phyloP scores from a whole-genome alignment of 2,329 filamentous ascomycete species.

The Teratosphaeria nubilosa region DNA sequence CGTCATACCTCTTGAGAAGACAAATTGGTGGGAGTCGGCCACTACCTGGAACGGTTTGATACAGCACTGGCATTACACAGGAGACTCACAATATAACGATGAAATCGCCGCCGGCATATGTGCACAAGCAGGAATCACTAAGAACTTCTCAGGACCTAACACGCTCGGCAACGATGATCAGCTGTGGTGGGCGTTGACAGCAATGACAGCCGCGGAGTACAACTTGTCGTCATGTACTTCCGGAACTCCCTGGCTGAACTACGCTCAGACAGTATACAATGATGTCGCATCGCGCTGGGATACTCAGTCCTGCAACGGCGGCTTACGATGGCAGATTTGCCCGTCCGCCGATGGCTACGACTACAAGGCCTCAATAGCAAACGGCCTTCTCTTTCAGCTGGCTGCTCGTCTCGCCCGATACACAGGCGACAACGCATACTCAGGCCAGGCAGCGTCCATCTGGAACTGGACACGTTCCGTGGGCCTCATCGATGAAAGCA shows the following conservation, averaged over 20 bases:
- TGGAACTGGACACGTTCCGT: slow-evolving; percentile 37
- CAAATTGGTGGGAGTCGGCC: slow-evolving; percentile 43
- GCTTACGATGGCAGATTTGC: slow-evolving; percentile 27
- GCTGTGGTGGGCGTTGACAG: slow-evolving; percentile 46
- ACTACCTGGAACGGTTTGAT: slow-evolving; percentile 58
- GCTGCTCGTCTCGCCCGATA: slow-evolving; percentile 25
- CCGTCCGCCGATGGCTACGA: slow-evolving; percentile 31
- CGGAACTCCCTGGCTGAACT: slow-evolving; percentile 32
- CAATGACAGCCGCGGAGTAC: slow-evolving; percentile 45
- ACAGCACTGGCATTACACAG: slow-evolving; percentile 59
- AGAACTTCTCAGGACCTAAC: slow-evolving; percentile 8
- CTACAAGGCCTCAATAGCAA: slow-evolving; percentile 38
- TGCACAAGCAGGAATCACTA: slow-evolving; percentile 26
- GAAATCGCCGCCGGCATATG: slow-evolving; percentile 49
- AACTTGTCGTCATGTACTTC: slow-evolving; percentile 33
- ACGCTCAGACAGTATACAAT: slow-evolving; percentile 32
- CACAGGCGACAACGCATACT: slow-evolving; percentile 29
- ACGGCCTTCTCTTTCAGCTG: slow-evolving; percentile 37
- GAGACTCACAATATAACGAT: slow-evolving; percentile 52
- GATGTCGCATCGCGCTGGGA: slow-evolving; percentile 27
- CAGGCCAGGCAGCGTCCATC: slow-evolving; percentile 41
- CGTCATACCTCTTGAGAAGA: background rate
- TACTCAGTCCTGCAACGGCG: slow-evolving; percentile 21
- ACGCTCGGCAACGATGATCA: slow-evolving; percentile 44
- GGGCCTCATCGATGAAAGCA: slow-evolving; percentile 48